Evolutionary conservation across 768 basidiomycete species (phyloP).

Genomic region (Podaxis carcinomalis): DNA sequence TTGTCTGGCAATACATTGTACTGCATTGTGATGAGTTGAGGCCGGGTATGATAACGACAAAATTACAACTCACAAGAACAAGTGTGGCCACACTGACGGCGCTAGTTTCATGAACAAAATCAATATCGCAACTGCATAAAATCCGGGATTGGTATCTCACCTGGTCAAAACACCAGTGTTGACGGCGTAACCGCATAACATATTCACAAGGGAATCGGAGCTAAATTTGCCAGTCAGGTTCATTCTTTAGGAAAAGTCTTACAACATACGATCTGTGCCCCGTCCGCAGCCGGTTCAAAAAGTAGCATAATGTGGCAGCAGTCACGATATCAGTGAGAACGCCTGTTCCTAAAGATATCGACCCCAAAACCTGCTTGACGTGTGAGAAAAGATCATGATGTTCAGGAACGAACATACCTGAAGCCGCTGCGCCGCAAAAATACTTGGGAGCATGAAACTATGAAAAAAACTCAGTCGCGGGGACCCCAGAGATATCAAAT

Average conservation of each 20-base stretch:
- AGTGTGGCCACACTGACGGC: constrained; percentile 47
- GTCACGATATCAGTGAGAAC: constrained; percentile 58
- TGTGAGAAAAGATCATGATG: not conserved
- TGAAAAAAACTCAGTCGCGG: not conserved
- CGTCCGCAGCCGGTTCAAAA: constrained; percentile 52
- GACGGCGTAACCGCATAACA: constrained; percentile 54
- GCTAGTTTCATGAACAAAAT: constrained; percentile 19
- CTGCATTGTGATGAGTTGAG: constrained; percentile 26
- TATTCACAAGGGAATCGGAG: constrained; percentile 56
- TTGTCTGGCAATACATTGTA: constrained; percentile 52
- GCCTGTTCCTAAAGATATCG: constrained; percentile 46
- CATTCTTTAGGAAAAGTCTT: not conserved
- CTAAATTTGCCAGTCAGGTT: constrained; percentile 24
- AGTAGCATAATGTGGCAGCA: constrained; percentile 53
- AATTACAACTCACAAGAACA: constrained; percentile 40
- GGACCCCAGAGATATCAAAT: not conserved
- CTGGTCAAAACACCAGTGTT: constrained; percentile 65
- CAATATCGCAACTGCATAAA: not conserved
- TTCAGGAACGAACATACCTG: constrained; percentile 30
- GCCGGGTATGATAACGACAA: not conserved
- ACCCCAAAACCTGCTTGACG: constrained; percentile 40
- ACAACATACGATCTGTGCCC: constrained; percentile 42
- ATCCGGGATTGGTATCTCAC: constrained; percentile 23
- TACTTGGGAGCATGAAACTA: constrained; percentile 35
- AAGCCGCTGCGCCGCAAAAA: constrained; percentile 40